These are phyloP conservation scores for Eucalyptus pumila DNA, from an alignment of 345 rosid species.

Conservation along the genomic window DNA sequence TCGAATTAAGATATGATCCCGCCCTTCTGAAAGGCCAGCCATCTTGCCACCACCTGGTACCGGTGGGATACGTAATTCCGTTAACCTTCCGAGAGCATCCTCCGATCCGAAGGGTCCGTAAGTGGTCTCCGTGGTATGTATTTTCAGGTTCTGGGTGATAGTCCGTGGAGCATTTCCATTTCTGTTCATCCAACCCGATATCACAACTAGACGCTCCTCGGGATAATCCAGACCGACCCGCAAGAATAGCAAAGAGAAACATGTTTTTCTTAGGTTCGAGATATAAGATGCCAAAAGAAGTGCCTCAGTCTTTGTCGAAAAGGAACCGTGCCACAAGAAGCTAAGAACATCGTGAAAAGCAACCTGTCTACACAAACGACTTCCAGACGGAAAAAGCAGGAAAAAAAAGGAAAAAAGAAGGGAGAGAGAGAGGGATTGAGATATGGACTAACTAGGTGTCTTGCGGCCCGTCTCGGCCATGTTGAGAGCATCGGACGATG, in stretches of 20 bases:
- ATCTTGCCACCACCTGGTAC: not conserved
- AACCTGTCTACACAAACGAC: not conserved
- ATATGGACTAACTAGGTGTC: not conserved
- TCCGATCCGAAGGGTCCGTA: rapidly evolving
- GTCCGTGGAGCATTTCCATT: not conserved
- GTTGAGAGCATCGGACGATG: not conserved
- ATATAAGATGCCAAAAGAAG: not conserved
- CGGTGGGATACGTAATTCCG: not conserved
- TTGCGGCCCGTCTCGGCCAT: not conserved
- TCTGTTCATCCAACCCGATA: not conserved
- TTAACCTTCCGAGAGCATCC: not conserved
- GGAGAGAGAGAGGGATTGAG: not conserved
- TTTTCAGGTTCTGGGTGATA: not conserved
- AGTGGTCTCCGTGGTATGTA: not conserved
- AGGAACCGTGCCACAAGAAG: not conserved
- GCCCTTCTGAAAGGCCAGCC: not conserved
- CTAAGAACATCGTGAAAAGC: not conserved
- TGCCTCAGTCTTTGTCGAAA: not conserved
- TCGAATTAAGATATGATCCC: not conserved
- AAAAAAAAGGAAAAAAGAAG: rapidly evolving
- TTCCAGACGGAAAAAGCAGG: not conserved
- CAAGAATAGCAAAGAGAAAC: not conserved
- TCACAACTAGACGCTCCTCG: not conserved
- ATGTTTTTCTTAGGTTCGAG: not conserved
- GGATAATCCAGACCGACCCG: not conserved